These are phyloP conservation scores for Knoxdaviesia capensis DNA, from an alignment of 2,329 filamentous ascomycete genomes.

Conservation along the genomic window DNA sequence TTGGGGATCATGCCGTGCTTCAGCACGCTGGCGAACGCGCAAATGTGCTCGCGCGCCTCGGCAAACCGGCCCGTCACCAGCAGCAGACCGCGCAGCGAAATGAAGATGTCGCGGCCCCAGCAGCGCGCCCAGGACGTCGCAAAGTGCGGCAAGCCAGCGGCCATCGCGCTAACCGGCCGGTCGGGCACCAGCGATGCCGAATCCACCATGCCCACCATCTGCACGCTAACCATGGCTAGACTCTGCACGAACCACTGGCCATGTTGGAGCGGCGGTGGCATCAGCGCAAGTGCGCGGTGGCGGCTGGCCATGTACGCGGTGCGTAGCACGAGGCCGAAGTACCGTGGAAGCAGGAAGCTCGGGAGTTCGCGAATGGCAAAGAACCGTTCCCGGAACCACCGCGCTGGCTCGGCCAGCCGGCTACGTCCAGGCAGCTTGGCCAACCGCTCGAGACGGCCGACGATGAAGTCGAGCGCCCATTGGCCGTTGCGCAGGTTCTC, in stretches of 20 bases:
- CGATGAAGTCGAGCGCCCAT: conserved; percentile 81
- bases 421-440: conserved; percentile 41
- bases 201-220: conserved; percentile 74
- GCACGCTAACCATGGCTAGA: conserved; percentile 76
- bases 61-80: conserved; percentile 74
- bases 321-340: conserved; percentile 77
- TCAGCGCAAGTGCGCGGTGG: conserved; percentile 57
- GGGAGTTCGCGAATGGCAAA: conserved; percentile 71
- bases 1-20: conserved; percentile 99
- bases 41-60: conserved; percentile 84
- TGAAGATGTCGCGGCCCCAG: conserved; percentile 96
- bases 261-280: conserved; percentile 55
- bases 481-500: conserved; percentile 80
- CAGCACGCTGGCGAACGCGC: conserved; percentile 84
- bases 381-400: conserved; percentile 70
- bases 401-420: conserved; percentile 41
- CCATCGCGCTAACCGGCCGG: conserved; percentile 67
- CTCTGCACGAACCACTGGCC: conserved; percentile 81
- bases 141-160: conserved; percentile 87
- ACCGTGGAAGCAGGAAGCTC: conserved; percentile 75
- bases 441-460: conserved; percentile 56
- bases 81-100: conserved; percentile 79
- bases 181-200: conserved; percentile 81
- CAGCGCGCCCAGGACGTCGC: conserved; percentile 85
- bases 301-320: conserved; percentile 74